Evolutionary conservation across 164 flowering plant genomes (phyloP).

Genomic region (Malania oleifera): DNA sequence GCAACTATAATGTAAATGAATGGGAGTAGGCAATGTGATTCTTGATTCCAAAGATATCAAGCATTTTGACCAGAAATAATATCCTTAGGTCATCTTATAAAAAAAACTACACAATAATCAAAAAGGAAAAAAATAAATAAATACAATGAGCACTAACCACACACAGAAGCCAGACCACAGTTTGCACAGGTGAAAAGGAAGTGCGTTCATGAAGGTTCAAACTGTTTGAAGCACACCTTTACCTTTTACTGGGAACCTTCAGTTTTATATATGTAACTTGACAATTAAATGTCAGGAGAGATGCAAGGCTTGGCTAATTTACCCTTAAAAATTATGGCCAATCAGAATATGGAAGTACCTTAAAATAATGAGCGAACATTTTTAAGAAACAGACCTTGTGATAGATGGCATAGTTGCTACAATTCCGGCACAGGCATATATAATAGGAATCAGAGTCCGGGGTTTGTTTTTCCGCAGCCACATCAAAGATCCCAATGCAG

Average conservation of each 20-base stretch:
- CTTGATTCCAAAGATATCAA: background rate
- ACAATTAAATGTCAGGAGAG: background rate
- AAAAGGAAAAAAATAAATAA: no score
- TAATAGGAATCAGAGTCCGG: conserved; percentile 78
- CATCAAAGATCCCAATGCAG: conserved; percentile 94
- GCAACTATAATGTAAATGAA: background rate
- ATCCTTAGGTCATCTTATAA: no score
- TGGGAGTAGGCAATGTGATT: background rate
- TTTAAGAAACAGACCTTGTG: conserved; percentile 53
- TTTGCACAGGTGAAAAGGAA: background rate
- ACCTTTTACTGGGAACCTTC: background rate
- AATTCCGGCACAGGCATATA: conserved; percentile 78
- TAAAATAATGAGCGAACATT: background rate
- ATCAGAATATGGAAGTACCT: background rate
- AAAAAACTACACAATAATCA: no score
- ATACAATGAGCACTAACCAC: background rate
- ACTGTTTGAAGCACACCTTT: background rate
- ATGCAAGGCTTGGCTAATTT: background rate
- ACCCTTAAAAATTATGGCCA: background rate
- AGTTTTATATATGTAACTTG: background rate
- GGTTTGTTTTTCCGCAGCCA: conserved; percentile 99
- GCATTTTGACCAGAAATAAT: no score
- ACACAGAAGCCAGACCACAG: background rate
- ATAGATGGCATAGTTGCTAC: conserved; percentile 95
- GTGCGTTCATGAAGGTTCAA: background rate